phyloP scores from a whole-genome alignment of 2,329 filamentous ascomycete genomes.

The Botrytis tulipae region DNA sequence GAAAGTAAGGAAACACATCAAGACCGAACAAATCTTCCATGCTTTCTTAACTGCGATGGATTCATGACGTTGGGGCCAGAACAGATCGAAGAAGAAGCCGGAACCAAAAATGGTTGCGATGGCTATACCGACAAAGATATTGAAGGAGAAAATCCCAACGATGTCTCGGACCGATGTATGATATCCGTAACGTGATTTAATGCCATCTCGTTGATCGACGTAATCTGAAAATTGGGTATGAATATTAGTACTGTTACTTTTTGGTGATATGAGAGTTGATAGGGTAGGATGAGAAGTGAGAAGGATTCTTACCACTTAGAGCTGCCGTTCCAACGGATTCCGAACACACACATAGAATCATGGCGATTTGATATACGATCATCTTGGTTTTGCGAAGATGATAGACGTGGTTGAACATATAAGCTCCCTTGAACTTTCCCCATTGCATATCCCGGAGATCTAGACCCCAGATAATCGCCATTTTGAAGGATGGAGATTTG shows the following conservation, averaged over 20 bases:
- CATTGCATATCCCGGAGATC: slow-evolving; percentile 57
- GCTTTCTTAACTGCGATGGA: slow-evolving; percentile 48
- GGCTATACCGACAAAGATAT: slow-evolving; percentile 57
- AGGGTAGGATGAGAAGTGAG: background rate
- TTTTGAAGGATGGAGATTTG: background rate
- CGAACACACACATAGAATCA: slow-evolving; percentile 56
- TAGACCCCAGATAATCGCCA: slow-evolving; percentile 53
- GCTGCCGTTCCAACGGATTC: slow-evolving; percentile 56
- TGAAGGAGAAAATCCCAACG: slow-evolving; percentile 54
- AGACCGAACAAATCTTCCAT: slow-evolving; percentile 52
- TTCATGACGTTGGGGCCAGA: slow-evolving; percentile 57
- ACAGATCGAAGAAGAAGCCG: slow-evolving; percentile 61
- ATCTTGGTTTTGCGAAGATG: slow-evolving; percentile 57
- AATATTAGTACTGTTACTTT: background rate
- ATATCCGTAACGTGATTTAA: slow-evolving; percentile 44
- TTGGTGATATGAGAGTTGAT: background rate
- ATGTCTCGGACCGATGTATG: slow-evolving; percentile 55
- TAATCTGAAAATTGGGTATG: slow-evolving; percentile 45
- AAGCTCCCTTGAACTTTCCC: slow-evolving; percentile 54
- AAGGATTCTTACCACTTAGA: slow-evolving; percentile 47
- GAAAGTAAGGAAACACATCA: slow-evolving; percentile 48
- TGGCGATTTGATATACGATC: slow-evolving; percentile 57
- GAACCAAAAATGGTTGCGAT: slow-evolving; percentile 58
- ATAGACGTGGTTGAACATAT: slow-evolving; percentile 57
- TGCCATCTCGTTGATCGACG: slow-evolving; percentile 50